phyloP scores from a whole-genome alignment of 345 rosid genomes.

The Turritis glabra region DNA sequence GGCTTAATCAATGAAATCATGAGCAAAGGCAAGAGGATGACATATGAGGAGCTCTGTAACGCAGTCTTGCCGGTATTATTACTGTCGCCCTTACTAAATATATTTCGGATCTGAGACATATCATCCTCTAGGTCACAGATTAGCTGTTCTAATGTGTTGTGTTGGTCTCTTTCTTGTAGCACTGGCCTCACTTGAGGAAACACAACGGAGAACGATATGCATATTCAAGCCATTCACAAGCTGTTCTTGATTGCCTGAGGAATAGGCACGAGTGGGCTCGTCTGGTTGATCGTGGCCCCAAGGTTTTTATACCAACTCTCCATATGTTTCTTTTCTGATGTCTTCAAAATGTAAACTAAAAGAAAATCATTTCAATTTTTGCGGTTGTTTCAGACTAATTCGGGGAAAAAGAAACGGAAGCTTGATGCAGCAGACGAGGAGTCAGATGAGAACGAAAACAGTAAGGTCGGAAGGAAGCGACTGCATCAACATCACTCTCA shows the following conservation, averaged over 20 bases:
- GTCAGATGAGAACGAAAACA: constrained; percentile 65
- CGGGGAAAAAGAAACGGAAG: constrained; percentile 84
- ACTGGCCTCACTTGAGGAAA: constrained; percentile 96
- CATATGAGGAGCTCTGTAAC: constrained; percentile 91
- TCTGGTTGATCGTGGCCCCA: constrained; percentile 98
- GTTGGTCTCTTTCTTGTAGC: constrained; percentile 54
- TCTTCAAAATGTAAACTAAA: background rate
- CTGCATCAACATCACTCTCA: constrained; percentile 54
- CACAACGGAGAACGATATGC: constrained; percentile 99
- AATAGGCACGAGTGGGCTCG: constrained; percentile 97
- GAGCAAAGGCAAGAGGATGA: constrained; percentile 94
- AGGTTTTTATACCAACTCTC: constrained; percentile 47
- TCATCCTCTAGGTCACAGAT: background rate
- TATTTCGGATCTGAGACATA: constrained; percentile 16
- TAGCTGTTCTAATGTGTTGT: constrained; percentile 20
- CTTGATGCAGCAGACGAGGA: constrained; percentile 75
- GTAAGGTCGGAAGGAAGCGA: constrained; percentile 50
- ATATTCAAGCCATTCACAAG: constrained; percentile 95
- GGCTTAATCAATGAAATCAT: constrained; percentile 88
- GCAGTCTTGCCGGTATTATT: constrained; percentile 87
- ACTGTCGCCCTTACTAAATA: constrained; percentile 33
- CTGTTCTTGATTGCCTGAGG: constrained; percentile 97
- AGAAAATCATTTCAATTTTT: constrained; percentile 1
- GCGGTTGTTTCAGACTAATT: constrained; percentile 60
- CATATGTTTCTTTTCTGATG: background rate